Base-by-base conservation (phyloP, 768 basidiomycete genomes). In the Trametes sanguinea region DNA sequence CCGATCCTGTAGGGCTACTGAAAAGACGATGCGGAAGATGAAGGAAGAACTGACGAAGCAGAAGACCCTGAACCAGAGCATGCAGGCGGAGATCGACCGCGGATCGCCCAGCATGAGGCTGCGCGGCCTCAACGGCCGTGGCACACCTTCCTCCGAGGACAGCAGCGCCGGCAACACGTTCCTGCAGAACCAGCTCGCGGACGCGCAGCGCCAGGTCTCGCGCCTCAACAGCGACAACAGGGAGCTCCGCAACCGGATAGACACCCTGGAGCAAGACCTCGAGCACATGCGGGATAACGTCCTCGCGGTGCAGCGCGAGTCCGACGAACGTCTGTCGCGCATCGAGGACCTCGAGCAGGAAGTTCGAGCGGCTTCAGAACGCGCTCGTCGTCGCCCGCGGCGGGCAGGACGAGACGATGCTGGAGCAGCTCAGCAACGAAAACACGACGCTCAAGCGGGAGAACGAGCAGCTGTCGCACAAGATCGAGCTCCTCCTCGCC, bases 21-120 rank as follows among this genome's bases (percentile, higher is more conserved):
- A 98, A 76, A 97, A 95, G 77, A 94, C 98, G 87, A 90, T 98
- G 81, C 87, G 94, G 67, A 86, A 90, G 67, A 93, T 98, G 89
- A 92, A 94, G 75, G 96, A 95, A 59, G 97, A 98, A 71, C 77
- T 98, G 60, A 90, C 84, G 66, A 95, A 91, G 77, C 92, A 96
- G 76, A 98, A 97, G 77, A 81, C 80, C 50, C 75, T 87, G 47
- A 95, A 94, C 70, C 79, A 86, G 46, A 79, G 82, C 59, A 85
- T 98, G 30, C 94, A 98, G 72, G 75, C 83, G n/a, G 93, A 98
- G 68, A 80, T 96, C 22, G 94, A 96, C 60, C 87, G 88, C n/a
- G 84, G 84, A 50, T 81, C 86, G 6, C 77, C 80, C 17, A 81
- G 80, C 30, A 76, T 80, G 42, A 77, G 78, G 70, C 77, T 74